Base-by-base conservation (phyloP, 1,284 basidiomycete species). In the Sporisorium iseilematis-ciliati region DNA sequence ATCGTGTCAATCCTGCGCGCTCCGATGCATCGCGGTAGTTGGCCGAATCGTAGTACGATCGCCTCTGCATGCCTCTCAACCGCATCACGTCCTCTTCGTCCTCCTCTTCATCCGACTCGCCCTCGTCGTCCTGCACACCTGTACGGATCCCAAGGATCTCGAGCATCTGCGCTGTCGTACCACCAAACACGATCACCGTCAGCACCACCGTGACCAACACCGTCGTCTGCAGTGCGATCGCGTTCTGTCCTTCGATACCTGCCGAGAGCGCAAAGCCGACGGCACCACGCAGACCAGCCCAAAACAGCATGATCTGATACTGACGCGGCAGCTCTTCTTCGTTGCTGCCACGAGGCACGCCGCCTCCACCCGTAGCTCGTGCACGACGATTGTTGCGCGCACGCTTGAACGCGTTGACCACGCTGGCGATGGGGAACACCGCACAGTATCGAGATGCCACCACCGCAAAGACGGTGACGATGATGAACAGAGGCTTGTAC, bases 191-290 rank as follows among this genome's bases (percentile, higher is more conserved):
- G 66, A 98, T 88, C 49, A 99, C 94, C 0, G 96, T 98, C 59
- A 98, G 88, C 50, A 99, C 94, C 46, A 99, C 96, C 7, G 97
- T 93, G 16, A 97, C 92, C 33, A 99, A 90, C 23, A 99, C 95
- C 0, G 96, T 98, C 35, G 92, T 97, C 48, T 95, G 89, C 67
- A 99, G 88, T 21, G 93, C 94, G 78, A 93, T 91, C 0, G 94
- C 94, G 82, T 96, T 96, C 48, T 91, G 89, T 29, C 95, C 96
- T 70, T 92, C 91, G 88, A 99, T 97, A 8, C 96, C 96, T 3
- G 94, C 93, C 2, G 95, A 95, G 16, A 99, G 90, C 4, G 96
- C 96, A 25, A 99, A 97, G 25, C 97, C 96, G 41, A 98, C 96
- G 0, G 96, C 96, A 59, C 96, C 96, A 35, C 96, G 89, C 55